Evolutionary conservation across 306 rosid species (phyloP).

Genomic region (Fragaria vesca): DNA sequence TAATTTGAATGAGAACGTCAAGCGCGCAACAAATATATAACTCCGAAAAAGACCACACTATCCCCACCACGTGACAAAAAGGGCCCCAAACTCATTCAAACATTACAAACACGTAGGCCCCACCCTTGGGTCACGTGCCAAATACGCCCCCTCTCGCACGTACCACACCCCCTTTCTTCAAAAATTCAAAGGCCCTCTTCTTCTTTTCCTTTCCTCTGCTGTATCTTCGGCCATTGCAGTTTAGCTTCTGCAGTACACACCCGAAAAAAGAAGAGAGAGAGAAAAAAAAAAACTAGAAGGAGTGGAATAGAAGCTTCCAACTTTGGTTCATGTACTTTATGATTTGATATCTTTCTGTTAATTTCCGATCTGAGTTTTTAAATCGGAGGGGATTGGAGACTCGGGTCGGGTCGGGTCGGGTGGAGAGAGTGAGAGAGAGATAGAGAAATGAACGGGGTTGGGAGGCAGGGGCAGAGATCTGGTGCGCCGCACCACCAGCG

Average conservation of each 20-base stretch:
- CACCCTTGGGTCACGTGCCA: slow-evolving; percentile 14
- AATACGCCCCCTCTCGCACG: slow-evolving; percentile 29
- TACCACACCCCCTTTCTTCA: slow-evolving; percentile 11
- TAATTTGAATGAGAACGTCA: slow-evolving; percentile 65
- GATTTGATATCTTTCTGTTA: not conserved
- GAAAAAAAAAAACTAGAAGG: not conserved
- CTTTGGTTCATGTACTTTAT: not conserved
- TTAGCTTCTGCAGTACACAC: not conserved
- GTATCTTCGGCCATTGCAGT: slow-evolving; percentile 44
- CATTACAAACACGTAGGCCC: slow-evolving; percentile 20
- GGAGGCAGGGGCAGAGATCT: slow-evolving; percentile 93
- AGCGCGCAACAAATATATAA: slow-evolving; percentile 63
- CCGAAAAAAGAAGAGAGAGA: not conserved
- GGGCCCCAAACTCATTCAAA: slow-evolving; percentile 32
- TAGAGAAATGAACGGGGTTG: slow-evolving; percentile 67
- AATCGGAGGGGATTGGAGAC: slow-evolving; percentile 16
- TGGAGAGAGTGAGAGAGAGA: not conserved
- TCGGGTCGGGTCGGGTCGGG: slow-evolving; percentile 7
- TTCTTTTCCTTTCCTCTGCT: slow-evolving; percentile 11
- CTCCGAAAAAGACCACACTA: slow-evolving; percentile 2
- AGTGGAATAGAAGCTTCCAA: not conserved
- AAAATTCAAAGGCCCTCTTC: slow-evolving; percentile 42
- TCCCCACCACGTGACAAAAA: slow-evolving; percentile 72
- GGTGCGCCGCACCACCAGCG: slow-evolving; percentile 86
- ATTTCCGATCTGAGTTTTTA: slow-evolving; percentile 18